A percentile compares a stretch with the other conserved stretches of the same genome.
These are phyloP conservation scores for Tylopilus plumbeoviolaceoides DNA, from an alignment of 768 basidiomycete genomes.

Conservation along the genomic window DNA sequence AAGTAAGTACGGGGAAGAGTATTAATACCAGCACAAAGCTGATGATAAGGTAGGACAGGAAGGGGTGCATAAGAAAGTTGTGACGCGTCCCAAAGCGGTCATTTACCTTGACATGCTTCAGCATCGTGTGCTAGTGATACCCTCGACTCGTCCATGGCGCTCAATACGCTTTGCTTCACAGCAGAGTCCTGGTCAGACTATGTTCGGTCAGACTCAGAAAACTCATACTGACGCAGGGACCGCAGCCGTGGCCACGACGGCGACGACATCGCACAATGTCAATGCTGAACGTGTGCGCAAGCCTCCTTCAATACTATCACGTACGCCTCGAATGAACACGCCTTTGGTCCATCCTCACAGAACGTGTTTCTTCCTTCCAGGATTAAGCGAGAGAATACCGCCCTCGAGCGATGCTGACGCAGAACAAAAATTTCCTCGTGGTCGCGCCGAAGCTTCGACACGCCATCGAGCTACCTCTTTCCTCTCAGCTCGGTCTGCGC, in stretches of 20 bases:
- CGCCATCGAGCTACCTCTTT: slow-evolving; percentile 17
- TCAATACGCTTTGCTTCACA: slow-evolving; percentile 11
- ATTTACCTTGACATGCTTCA: slow-evolving; percentile 15
- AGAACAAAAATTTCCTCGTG: background rate
- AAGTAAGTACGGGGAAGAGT: slow-evolving; percentile 83
- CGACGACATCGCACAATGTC: background rate
- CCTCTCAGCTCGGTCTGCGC: slow-evolving; percentile 19
- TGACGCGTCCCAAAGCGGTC: slow-evolving; percentile 5
- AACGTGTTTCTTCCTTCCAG: slow-evolving; percentile 6
- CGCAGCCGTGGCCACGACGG: slow-evolving; percentile 1
- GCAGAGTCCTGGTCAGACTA: background rate
- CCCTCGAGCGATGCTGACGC: background rate
- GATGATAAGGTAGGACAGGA: slow-evolving; percentile 62
- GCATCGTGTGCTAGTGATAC: slow-evolving; percentile 4
- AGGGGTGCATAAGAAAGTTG: slow-evolving; percentile 35
- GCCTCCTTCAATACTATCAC: slow-evolving; percentile 15
- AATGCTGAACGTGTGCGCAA: background rate
- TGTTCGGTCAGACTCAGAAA: background rate
- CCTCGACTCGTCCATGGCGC: slow-evolving; percentile 1
- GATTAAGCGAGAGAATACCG: slow-evolving; percentile 13
- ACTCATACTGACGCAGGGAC: slow-evolving; percentile 2
- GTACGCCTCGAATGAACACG: slow-evolving; percentile 14
- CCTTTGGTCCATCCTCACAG: background rate
- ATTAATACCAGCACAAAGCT: slow-evolving; percentile 68
- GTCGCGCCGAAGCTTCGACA: background rate